These are phyloP conservation scores for Clohesyomyces aquaticus DNA, from an alignment of 495 filamentous ascomycete species.

Conservation along the genomic window DNA sequence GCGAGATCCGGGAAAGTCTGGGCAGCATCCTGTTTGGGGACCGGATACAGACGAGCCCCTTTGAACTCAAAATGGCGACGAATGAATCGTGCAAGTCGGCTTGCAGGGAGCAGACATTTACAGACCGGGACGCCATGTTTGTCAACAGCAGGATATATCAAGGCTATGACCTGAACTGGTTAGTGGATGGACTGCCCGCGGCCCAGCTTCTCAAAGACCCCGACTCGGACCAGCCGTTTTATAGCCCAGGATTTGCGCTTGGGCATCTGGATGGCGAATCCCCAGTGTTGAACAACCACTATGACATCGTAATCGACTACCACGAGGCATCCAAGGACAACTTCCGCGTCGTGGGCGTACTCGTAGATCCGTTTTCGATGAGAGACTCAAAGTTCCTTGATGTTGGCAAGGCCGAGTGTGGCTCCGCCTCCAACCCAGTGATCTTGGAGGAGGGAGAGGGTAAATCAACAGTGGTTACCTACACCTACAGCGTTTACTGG, in stretches of 20 bases:
- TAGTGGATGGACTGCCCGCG: conserved; percentile 90
- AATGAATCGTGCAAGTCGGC: conserved; percentile 85
- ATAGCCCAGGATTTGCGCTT: conserved; percentile 85
- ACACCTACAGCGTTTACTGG: conserved; percentile 93
- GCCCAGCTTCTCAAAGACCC: conserved; percentile 75
- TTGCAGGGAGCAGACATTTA: conserved; percentile 68
- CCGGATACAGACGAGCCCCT: conserved; percentile 88
- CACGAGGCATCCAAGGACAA: conserved; percentile 71
- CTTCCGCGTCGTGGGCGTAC: conserved; percentile 86
- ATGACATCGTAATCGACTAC: conserved; percentile 91
- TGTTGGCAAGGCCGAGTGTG: conserved; percentile 65
- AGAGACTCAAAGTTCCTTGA: conserved; percentile 59
- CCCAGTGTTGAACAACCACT: conserved; percentile 83
- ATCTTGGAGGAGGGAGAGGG: conserved; percentile 66
- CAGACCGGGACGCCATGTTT: conserved; percentile 70
- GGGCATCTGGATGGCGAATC: conserved; percentile 59
- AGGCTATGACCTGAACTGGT: conserved; percentile 89
- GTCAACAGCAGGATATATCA: conserved; percentile 80
- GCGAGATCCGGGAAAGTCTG: conserved; percentile 80
- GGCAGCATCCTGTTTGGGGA: conserved; percentile 97
- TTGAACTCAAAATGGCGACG: conserved; percentile 78
- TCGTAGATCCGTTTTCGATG: conserved; percentile 78
- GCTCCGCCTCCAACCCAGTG: conserved; percentile 55
- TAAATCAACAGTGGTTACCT: conserved; percentile 75
- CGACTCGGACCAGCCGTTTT: conserved; percentile 74